Evolutionary conservation across 768 basidiomycete genomes (phyloP), one percentile per base, ranked within the genome.

Genomic region (Termitomyces sp.): DNA sequence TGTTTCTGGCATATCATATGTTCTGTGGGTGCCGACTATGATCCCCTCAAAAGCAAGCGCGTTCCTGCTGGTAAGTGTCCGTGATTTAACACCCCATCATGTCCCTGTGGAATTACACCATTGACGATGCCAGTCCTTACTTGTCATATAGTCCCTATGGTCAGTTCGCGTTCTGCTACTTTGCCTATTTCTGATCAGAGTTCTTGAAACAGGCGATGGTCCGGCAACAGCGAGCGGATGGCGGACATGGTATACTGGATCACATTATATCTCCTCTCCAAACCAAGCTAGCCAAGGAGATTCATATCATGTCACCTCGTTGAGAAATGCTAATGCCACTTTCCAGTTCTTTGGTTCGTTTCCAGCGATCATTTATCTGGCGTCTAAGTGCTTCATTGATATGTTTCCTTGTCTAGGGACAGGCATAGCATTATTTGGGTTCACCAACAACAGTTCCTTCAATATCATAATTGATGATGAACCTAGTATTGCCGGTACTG

Each of bases 41-140:
- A 36, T 27, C 24, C 40, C 42, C 44, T 49, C 51, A 50, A 48
- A 56, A 52, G 40, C 30, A 34, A 51, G 49, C 45, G 24, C 6
- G 10, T 36, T 40, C 18, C 34, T 26, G 24, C 32, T 20, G 43
- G 55, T 58, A 34, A 65, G 61, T 33, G n/a, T n/a, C n/a, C n/a
- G n/a, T 58, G 55, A 50, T 59, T 18, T 6, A 16, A 22, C 30
- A 33, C 50, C 53, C 42, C 62, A 63, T 52, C 64, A 63, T 63
- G 64, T 40, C 52, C 30, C 60, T 65, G 42, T 65, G 64, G 64
- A 63, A 60, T 50, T 65, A 56, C 51, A 63, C 60, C 8, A 58
- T 65, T 37, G 62, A 65, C 43, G 60, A 63, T 36, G 54, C 58
- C 44, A 63, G 62, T 54, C 62, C 64, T 54, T 65, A 56, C 34